Evolutionary conservation across 148 eudicot species (phyloP).

Genomic region (Rhododendron griersonianum): DNA sequence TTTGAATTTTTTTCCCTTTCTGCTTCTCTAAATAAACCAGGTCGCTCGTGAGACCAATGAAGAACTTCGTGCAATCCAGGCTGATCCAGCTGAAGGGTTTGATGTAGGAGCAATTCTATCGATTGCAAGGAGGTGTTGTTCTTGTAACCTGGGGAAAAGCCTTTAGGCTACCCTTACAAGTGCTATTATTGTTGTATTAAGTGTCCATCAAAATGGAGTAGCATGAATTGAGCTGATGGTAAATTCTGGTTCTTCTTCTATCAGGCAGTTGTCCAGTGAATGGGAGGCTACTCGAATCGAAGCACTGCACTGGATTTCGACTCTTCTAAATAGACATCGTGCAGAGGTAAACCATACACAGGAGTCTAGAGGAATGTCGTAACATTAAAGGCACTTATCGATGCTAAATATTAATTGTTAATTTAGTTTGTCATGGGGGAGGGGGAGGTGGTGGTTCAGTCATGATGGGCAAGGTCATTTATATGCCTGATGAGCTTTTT

Average conservation of each 20-base stretch:
- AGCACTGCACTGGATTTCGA: conserved; percentile 91
- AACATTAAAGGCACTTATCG: neutral
- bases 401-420: neutral
- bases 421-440: neutral
- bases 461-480: neutral
- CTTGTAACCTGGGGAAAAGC: conserved; percentile 4
- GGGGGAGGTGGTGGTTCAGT: neutral
- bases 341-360: conserved; percentile 43
- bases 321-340: conserved; percentile 77
- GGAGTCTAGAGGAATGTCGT: neutral
- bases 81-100: conserved; percentile 86
- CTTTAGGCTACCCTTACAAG: neutral
- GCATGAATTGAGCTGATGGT: neutral
- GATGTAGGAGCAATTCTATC: conserved; percentile 85
- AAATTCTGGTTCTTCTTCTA: conserved; percentile 8
- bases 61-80: conserved; percentile 72
- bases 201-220: neutral
- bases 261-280: conserved; percentile 89
- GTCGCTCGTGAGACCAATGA: conserved; percentile 97
- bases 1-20: neutral
- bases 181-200: neutral
- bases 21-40: conserved; percentile 28
- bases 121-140: conserved; percentile 72
- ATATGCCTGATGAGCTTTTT: neutral
- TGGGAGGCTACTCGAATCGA: conserved; percentile 99